These are phyloP conservation scores for Sphaerulina musiva DNA, from an alignment of 2,329 filamentous ascomycete species.

Conservation along the genomic window DNA sequence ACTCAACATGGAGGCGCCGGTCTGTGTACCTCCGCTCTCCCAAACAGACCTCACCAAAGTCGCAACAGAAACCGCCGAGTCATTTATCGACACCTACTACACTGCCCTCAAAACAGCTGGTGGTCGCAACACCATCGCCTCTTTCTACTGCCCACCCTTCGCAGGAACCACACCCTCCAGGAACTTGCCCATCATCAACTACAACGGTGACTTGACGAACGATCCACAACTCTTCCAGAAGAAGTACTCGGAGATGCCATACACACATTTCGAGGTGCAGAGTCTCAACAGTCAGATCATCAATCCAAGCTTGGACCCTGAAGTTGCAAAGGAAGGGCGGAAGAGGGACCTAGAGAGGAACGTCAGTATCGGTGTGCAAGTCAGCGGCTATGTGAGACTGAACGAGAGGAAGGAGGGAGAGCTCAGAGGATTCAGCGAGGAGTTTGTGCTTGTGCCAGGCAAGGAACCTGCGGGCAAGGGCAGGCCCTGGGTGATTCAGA, in stretches of 20 bases:
- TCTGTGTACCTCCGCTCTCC: constrained; percentile 21
- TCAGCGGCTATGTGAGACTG: constrained; percentile 66
- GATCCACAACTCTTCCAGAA: constrained; percentile 60
- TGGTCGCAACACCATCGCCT: constrained; percentile 49
- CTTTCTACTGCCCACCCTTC: constrained; percentile 63
- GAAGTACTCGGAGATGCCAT: constrained; percentile 56
- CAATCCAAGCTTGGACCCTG: constrained; percentile 48
- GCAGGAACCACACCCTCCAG: constrained; percentile 46
- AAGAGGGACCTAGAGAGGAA: constrained; percentile 47
- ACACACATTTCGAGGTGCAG: constrained; percentile 64
- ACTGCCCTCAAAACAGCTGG: constrained; percentile 54
- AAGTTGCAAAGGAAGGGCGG: constrained; percentile 21
- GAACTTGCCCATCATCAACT: constrained; percentile 59
- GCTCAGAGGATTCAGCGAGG: constrained; percentile 69
- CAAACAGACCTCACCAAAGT: constrained; percentile 29
- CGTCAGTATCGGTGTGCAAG: constrained; percentile 64
- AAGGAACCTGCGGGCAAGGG: constrained; percentile 31
- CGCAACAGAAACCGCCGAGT: constrained; percentile 55
- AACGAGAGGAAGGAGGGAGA: constrained; percentile 53
- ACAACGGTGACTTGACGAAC: constrained; percentile 66
- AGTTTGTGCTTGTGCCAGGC: constrained; percentile 68
- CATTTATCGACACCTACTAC: constrained; percentile 71
- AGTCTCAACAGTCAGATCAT: constrained; percentile 71
- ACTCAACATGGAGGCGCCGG: not conserved
- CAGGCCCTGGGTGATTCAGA: constrained; percentile 38